Percentiles rank a stretch among this genome's conserved stretches.
Evolutionary conservation across 179 eudicot species (phyloP).

Genomic region (Camellia oleifera): DNA sequence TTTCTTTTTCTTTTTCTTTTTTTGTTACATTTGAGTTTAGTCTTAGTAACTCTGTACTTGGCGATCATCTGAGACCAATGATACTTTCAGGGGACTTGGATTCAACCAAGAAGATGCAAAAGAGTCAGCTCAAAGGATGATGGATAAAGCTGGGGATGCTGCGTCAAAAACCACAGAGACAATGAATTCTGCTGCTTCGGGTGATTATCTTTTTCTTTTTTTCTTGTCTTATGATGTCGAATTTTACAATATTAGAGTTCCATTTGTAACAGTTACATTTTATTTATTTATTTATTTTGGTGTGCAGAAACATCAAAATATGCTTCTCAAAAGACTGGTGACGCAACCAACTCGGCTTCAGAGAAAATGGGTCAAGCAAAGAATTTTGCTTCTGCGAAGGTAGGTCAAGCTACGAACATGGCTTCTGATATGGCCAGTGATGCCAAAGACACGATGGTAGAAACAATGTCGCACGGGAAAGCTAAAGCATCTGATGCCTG

Average conservation of each 20-base stretch:
- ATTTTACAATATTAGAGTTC: no score
- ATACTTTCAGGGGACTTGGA: constrained; percentile 23
- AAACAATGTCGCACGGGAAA: constrained; percentile 10
- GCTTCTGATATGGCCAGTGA: constrained; percentile 13
- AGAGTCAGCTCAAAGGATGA: constrained; percentile 16
- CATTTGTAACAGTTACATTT: not conserved
- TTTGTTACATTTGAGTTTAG: no score
- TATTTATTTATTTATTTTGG: not conserved
- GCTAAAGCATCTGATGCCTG: constrained; percentile 6
- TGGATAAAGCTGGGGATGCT: constrained; percentile 22
- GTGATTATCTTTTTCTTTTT: constrained; percentile 9
- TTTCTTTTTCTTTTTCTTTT: no score
- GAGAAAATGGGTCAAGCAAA: constrained; percentile 21
- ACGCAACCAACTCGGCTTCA: constrained; percentile 8
- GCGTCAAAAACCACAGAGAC: constrained; percentile 24
- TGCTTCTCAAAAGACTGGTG: constrained; percentile 27
- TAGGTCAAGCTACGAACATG: constrained; percentile 14
- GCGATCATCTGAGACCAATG: not conserved
- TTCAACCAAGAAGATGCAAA: constrained; percentile 16
- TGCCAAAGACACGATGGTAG: constrained; percentile 1
- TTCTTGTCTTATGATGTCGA: not conserved
- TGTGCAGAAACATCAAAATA: constrained; percentile 23
- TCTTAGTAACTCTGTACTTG: no score
- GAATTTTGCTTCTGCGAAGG: constrained; percentile 15
- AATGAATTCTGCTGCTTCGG: constrained; percentile 24